phyloP scores from a whole-genome alignment of 192 early-diverging fungal species.

The Obelidium mucronatum region DNA sequence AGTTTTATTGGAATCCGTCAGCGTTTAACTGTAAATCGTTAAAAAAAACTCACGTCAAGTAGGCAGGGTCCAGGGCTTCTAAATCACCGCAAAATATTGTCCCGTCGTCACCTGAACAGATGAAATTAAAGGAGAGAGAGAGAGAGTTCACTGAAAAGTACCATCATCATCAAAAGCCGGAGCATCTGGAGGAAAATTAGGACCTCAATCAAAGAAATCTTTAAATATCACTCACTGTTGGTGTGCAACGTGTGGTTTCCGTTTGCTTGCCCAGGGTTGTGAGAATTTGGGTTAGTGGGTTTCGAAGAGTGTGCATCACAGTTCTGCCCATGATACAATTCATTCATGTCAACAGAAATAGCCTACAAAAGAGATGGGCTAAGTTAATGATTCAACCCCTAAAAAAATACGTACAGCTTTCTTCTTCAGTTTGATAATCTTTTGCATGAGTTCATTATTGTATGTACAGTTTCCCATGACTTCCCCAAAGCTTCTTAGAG shows the following conservation, averaged over 20 bases:
- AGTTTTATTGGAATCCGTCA: too few species aligned
- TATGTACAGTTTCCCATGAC: constrained; percentile 85
- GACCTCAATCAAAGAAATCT: too few species aligned
- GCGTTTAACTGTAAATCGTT: too few species aligned
- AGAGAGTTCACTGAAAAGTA: background rate
- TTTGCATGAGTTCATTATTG: constrained; percentile 69
- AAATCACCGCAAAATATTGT: constrained; percentile 9
- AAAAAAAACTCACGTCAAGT: constrained; percentile 3
- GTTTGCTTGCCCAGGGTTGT: background rate
- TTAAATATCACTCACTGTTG: too few species aligned
- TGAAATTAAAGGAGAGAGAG: background rate
- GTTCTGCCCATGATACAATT: background rate
- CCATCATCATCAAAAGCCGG: background rate
- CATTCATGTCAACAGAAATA: background rate
- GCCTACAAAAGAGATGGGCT: background rate
- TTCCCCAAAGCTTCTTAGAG: constrained; percentile 87
- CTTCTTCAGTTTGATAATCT: constrained; percentile 36
- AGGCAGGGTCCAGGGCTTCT: constrained; percentile 5
- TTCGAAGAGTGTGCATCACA: background rate
- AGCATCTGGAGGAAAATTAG: background rate
- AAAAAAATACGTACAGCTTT: constrained; percentile 13
- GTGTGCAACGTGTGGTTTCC: background rate
- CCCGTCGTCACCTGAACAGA: background rate
- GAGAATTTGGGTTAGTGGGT: background rate
- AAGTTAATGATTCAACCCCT: too few species aligned